A percentile compares a stretch with the other conserved stretches of the same genome.
Conservation (phyloP, 2,329 filamentous ascomycete species). For the Blumeria graminis region DNA sequence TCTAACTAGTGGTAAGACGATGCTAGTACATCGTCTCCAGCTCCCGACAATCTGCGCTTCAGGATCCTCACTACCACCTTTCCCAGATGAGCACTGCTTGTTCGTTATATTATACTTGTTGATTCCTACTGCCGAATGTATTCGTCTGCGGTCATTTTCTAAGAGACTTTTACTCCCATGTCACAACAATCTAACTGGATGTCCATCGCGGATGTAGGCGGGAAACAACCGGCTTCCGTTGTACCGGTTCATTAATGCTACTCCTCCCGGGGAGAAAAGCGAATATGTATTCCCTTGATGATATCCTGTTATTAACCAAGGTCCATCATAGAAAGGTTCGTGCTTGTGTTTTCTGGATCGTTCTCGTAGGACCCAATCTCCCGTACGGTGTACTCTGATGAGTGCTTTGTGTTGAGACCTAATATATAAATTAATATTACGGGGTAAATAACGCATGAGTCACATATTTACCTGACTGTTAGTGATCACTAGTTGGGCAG, state of each 20-base stretch:
- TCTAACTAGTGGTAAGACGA: too few species aligned
- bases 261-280: not conserved
- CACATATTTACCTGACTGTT: too few species aligned
- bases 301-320: not conserved
- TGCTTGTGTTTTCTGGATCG: not conserved
- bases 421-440: too few species aligned
- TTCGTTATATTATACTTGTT: too few species aligned
- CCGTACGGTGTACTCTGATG: not conserved
- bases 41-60: too few species aligned
- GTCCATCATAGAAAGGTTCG: not conserved
- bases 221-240: not conserved
- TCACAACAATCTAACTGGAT: not conserved
- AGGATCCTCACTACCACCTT: too few species aligned
- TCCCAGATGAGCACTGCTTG: too few species aligned
- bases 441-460: too few species aligned
- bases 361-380: not conserved
- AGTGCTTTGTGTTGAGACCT: not conserved
- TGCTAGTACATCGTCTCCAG: too few species aligned
- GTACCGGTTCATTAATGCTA: not conserved
- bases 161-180: not conserved
- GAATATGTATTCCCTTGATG: not conserved
- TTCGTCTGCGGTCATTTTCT: not conserved
- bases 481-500: too few species aligned
- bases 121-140: too few species aligned
- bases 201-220: not conserved